Conservation (phyloP, 805 yeast genomes). For the Metschnikowia sp. region DNA sequence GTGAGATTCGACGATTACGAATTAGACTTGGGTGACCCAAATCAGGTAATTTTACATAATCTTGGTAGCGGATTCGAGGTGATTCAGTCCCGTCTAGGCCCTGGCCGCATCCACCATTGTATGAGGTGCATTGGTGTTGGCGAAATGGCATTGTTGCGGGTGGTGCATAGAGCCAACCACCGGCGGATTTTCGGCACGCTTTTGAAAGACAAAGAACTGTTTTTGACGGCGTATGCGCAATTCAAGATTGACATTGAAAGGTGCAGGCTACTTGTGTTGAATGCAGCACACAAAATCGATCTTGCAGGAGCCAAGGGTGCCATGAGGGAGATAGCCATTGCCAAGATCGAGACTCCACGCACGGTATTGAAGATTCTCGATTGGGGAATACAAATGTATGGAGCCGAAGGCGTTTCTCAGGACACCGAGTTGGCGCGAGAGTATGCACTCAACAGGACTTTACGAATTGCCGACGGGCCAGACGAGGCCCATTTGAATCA, state of each 20-base stretch:
- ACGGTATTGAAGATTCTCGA: conserved; percentile 50
- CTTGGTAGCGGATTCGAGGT: conserved; percentile 59
- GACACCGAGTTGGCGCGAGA: conserved; percentile 55
- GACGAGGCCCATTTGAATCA: conserved; percentile 63
- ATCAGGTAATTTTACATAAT: conserved; percentile 39
- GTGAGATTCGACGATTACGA: conserved; percentile 48
- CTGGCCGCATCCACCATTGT: conserved; percentile 70
- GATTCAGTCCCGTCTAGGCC: conserved; percentile 63
- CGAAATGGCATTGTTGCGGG: conserved; percentile 48
- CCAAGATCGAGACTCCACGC: conserved; percentile 61
- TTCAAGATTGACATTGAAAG: conserved; percentile 51
- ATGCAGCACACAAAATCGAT: conserved; percentile 62
- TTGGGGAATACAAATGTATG: conserved; percentile 62
- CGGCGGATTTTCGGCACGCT: conserved; percentile 52
- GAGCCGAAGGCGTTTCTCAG: conserved; percentile 63
- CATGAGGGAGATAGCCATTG: conserved; percentile 54
- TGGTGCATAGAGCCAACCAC: conserved; percentile 49
- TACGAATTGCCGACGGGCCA: conserved; percentile 67
- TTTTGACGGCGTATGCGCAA: conserved; percentile 48
- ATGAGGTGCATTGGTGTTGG: conserved; percentile 64
- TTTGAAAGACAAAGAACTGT: conserved; percentile 49
- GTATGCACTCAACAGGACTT: conserved; percentile 51
- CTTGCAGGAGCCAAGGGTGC: conserved; percentile 52
- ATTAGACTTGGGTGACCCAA: conserved; percentile 43
- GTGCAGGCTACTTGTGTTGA: conserved; percentile 51